Percentiles rank a stretch among this genome's conserved stretches.
Evolutionary conservation across 768 basidiomycete species (phyloP).

Genomic region (Mycena haematopus): DNA sequence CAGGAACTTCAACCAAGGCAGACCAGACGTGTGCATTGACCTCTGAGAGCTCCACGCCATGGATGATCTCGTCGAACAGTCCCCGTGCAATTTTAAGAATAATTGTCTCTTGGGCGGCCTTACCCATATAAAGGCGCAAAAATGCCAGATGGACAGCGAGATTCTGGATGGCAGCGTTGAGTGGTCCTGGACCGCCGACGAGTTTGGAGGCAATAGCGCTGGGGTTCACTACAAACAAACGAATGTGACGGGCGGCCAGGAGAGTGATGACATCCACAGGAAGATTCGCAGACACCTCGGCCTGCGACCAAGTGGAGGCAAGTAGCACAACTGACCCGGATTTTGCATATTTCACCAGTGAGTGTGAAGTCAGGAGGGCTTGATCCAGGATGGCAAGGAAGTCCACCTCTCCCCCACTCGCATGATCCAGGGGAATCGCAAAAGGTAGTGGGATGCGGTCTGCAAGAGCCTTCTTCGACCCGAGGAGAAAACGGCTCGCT

Average conservation of each 20-base stretch:
- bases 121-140: constrained; percentile 82
- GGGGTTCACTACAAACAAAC: constrained; percentile 65
- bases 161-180: constrained; percentile 54
- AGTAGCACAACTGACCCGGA: constrained; percentile 75
- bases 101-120: constrained; percentile 57
- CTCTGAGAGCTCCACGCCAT: constrained; percentile 56
- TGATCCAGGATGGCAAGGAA: constrained; percentile 81
- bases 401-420: constrained; percentile 59
- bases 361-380: constrained; percentile 78
- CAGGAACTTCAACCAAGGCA: constrained; percentile 61
- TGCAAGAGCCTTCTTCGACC: constrained; percentile 46
- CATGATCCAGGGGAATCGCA: constrained; percentile 60
- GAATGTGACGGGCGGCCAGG: constrained; percentile 59
- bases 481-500: constrained; percentile 72
- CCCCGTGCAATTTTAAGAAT: constrained; percentile 59
- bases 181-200: constrained; percentile 39
- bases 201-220: constrained; percentile 56
- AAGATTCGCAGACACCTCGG: constrained; percentile 77
- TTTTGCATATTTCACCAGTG: constrained; percentile 71
- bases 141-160: constrained; percentile 80
- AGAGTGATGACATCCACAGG: constrained; percentile 52
- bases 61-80: constrained; percentile 52
- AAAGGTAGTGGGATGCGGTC: constrained; percentile 59
- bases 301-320: constrained; percentile 73
- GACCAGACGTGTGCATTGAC: constrained; percentile 70